These are phyloP conservation scores for Phialocephala subalpina DNA, from an alignment of 2,329 filamentous ascomycete species.

Conservation along the genomic window DNA sequence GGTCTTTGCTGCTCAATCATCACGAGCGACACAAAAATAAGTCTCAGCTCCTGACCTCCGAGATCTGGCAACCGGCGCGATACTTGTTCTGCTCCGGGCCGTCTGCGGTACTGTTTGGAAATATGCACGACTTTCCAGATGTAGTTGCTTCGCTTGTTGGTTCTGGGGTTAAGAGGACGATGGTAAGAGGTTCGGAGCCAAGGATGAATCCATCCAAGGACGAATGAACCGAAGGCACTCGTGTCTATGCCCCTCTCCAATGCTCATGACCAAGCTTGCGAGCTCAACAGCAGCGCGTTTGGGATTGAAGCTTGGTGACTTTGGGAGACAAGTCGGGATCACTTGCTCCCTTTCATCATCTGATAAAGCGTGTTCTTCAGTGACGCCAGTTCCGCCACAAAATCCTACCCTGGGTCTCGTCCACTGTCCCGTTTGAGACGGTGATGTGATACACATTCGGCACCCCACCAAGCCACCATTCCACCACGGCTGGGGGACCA, in stretches of 20 bases:
- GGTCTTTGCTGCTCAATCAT: background rate
- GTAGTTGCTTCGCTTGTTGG: slow-evolving; percentile 27
- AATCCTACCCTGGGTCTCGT: slow-evolving; percentile 3
- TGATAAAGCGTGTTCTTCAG: slow-evolving; percentile 6
- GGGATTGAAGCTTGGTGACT: background rate
- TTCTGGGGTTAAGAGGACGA: slow-evolving; percentile 14
- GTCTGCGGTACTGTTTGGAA: slow-evolving; percentile 33
- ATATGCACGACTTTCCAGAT: slow-evolving; percentile 35
- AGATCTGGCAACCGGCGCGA: slow-evolving; percentile 14
- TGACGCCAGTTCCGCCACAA: slow-evolving; percentile 19
- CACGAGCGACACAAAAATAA: background rate
- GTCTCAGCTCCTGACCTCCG: slow-evolving; percentile 4
- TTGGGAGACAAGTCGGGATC: background rate
- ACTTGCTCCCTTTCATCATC: slow-evolving; percentile 6
- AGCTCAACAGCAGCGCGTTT: background rate
- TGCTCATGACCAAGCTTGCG: slow-evolving; percentile 13
- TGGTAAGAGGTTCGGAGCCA: slow-evolving; percentile 9
- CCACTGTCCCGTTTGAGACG: slow-evolving; percentile 11
- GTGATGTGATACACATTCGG: slow-evolving; percentile 15
- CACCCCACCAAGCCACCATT: slow-evolving; percentile 7
- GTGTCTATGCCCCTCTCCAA: slow-evolving; percentile 12
- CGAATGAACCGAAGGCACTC: slow-evolving; percentile 5
- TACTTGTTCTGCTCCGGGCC: slow-evolving; percentile 24
- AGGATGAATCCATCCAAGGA: background rate
- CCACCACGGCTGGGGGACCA: background rate